Evolutionary conservation across 2,329 filamentous ascomycete species (phyloP).

Genomic region (Teratosphaeria viscida): DNA sequence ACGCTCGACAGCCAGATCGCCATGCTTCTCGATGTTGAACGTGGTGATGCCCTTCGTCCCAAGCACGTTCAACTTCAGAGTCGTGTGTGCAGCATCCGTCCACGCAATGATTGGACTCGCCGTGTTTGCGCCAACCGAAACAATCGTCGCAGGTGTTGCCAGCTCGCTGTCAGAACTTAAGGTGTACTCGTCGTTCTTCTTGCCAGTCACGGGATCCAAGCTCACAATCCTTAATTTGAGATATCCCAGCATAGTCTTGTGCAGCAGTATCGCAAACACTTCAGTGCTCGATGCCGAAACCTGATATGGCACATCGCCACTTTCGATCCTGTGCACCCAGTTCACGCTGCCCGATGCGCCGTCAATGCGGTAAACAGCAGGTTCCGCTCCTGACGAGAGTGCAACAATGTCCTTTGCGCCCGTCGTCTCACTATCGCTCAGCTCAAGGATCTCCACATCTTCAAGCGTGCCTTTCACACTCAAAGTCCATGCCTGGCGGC

Average conservation of each 20-base stretch:
- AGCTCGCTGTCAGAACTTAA: constrained; percentile 68
- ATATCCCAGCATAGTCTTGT: constrained; percentile 53
- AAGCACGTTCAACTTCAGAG: constrained; percentile 62
- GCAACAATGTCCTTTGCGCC: constrained; percentile 58
- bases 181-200: constrained; percentile 58
- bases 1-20: constrained; percentile 33
- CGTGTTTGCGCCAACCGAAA: constrained; percentile 67
- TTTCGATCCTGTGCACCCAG: constrained; percentile 62
- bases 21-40: constrained; percentile 33
- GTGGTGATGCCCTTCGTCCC: constrained; percentile 35
- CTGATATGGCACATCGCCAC: constrained; percentile 63
- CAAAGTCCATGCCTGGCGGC: constrained; percentile 64
- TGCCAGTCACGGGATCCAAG: constrained; percentile 63
- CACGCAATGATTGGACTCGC: constrained; percentile 66
- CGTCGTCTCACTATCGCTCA: constrained; percentile 43
- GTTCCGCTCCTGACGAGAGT: constrained; percentile 49
- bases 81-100: constrained; percentile 53
- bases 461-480: constrained; percentile 47
- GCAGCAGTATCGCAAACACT: constrained; percentile 67
- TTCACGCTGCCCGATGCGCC: constrained; percentile 60
- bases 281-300: constrained; percentile 58
- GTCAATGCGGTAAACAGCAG: constrained; percentile 59
- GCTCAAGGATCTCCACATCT: constrained; percentile 68
- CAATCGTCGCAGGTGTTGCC: constrained; percentile 50
- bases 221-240: constrained; percentile 67